A percentile compares a stretch with the other conserved stretches of the same genome.
These are phyloP conservation scores for Nymphaea colorata DNA, from an alignment of 164 flowering plant species.

Conservation along the genomic window DNA sequence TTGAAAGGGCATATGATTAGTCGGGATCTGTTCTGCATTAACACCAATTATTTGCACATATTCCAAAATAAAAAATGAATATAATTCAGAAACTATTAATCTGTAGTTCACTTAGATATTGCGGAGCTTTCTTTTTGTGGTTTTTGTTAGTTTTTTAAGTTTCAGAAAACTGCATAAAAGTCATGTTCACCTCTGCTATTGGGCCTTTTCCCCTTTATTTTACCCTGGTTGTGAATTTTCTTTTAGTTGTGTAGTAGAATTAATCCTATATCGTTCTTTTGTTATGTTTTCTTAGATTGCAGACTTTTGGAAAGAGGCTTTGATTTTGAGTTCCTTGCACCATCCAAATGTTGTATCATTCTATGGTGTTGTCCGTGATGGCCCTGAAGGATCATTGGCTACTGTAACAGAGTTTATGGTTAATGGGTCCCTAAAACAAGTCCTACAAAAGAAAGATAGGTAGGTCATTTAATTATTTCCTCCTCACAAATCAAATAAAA, in stretches of 20 bases:
- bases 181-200: too few species aligned
- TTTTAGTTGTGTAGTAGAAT: background rate
- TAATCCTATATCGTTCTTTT: background rate
- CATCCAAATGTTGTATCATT: constrained; percentile 99
- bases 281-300: constrained; percentile 50
- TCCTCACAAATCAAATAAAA: background rate
- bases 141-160: background rate
- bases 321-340: constrained; percentile 79
- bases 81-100: too few species aligned
- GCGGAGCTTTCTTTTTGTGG: background rate
- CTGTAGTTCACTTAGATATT: too few species aligned
- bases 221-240: background rate
- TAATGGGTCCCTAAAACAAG: constrained; percentile 95
- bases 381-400: constrained; percentile 94
- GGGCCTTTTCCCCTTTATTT: background rate
- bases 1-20: too few species aligned
- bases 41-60: too few species aligned
- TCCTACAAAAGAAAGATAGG: constrained; percentile 95
- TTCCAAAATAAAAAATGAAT: too few species aligned
- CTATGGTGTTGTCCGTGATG: constrained; percentile 97
- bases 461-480: constrained; percentile 6
- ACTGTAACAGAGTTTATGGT: constrained; percentile 98
- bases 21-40: too few species aligned
- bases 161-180: too few species aligned
- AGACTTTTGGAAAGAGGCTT: constrained; percentile 99